Evolutionary conservation across 495 filamentous ascomycete species (phyloP).

Genomic region (Podospora sp.): DNA sequence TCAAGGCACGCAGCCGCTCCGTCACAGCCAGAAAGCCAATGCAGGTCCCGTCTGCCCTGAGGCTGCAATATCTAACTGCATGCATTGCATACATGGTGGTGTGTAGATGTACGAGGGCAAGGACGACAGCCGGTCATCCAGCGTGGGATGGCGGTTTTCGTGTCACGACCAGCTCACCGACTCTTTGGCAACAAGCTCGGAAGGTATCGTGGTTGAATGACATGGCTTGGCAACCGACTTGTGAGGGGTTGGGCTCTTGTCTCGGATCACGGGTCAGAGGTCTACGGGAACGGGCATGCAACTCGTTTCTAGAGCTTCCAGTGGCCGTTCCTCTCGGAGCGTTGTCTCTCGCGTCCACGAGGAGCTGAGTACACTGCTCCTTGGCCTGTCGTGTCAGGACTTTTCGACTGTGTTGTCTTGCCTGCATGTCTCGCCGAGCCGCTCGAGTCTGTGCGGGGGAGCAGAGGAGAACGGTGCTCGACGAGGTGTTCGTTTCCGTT

Average conservation of each 20-base stretch:
- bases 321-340: neutral
- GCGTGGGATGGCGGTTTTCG: neutral
- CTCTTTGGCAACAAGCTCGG: conserved; percentile 1
- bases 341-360: neutral
- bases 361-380: neutral
- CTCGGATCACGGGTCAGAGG: conserved; percentile 10
- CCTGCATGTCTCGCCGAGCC: conserved; percentile 21
- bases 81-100: neutral
- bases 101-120: neutral
- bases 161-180: conserved; percentile 23
- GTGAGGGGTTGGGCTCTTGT: conserved; percentile 3
- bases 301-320: conserved; percentile 14
- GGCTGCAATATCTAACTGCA: conserved; percentile 4
- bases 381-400: neutral
- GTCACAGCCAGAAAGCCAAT: conserved; percentile 1
- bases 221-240: neutral
- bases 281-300: conserved; percentile 15
- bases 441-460: neutral
- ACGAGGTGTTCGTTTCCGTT: neutral
- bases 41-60: conserved; percentile 14
- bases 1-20: conserved; percentile 14
- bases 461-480: too few relatives aligned
- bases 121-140: neutral
- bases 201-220: neutral
- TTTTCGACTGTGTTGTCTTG: neutral